Base-by-base conservation (phyloP, 305 asterid species). In the Fraxinus angustifolia region DNA sequence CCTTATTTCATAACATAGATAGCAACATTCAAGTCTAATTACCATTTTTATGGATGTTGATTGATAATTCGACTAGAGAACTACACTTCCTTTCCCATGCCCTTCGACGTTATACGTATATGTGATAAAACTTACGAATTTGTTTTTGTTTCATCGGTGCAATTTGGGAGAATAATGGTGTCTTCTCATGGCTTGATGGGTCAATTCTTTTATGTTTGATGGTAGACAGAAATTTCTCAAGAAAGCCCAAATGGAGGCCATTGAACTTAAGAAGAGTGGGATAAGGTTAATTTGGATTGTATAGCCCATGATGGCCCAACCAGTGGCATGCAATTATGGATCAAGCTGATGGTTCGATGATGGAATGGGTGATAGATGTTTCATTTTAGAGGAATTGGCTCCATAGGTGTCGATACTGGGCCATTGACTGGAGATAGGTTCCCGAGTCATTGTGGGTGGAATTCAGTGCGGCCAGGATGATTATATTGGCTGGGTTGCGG, bases 361-460 rank as follows among this genome's bases (percentile, higher is more conserved):
- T 0, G 86, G 90, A 72, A 91, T 94, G 0, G 7, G 2, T 0
- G 91, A 87, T 0, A 87, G 83, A 10, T 93, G 94, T 0, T 73
- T 88, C 0, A 82, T 94, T 7, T 35, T 93, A 34, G 87, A 74
- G 45, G 97, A 92, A 0, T 93, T 97, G 97, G 97, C 93, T 8
- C 93, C 92, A 0, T 94, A 6, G 40, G 85, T 82, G 75, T 78
- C 45, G 3, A 92, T 92, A 81, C 81, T 94, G 81, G 77, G 84
- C 28, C 97, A 94, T 77, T 89, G 83, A 2, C 93, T 94, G 0
- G 89, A 3, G 87, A 92, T 0, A 93, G 93, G 5, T 92, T 93
- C 65, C 10, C 92, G 86, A 90, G 93, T 82, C 98, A 94, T 10
- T 94, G 96, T 5, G 98, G 97, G 2, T 88, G 93, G 97, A 94